Conservation (phyloP, 805 yeast species). For the Metschnikowia chrysomelidarum region DNA sequence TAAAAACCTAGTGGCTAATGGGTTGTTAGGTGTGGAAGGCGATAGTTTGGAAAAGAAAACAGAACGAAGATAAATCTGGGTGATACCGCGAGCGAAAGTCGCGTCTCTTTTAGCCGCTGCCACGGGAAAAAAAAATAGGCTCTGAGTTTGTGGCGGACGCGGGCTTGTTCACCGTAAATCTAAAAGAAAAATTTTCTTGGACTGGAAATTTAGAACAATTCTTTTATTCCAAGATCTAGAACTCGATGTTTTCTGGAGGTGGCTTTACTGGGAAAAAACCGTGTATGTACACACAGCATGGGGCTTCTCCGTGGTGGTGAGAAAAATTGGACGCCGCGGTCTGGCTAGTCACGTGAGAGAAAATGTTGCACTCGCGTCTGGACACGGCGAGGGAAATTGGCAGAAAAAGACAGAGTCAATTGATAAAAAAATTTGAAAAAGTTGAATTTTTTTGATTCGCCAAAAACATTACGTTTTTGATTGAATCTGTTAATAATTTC, state of each 20-base stretch:
- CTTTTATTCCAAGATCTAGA: not conserved
- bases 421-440: no score
- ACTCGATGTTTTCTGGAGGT: not conserved
- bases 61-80: no score
- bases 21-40: not conserved
- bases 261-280: slow-evolving; percentile 8
- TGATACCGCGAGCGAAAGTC: slow-evolving; percentile 5
- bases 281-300: slow-evolving; percentile 15
- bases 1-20: not conserved
- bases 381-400: no score
- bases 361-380: no score
- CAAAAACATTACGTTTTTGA: no score
- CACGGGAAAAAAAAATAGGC: not conserved
- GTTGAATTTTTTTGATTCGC: no score
- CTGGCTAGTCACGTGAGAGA: slow-evolving; percentile 9
- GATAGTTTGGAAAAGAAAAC: not conserved
- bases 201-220: no score
- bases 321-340: slow-evolving; percentile 16
- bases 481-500: no score
- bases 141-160: not conserved
- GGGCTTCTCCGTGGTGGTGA: slow-evolving; percentile 10
- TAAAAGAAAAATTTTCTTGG: no score
- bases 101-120: not conserved
- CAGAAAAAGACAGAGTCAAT: no score
- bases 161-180: slow-evolving; percentile 1